Evolutionary conservation across 306 rosid genomes (phyloP), one percentile per base, ranked within the genome.

Genomic region (Gynostemma pentaphyllum): DNA sequence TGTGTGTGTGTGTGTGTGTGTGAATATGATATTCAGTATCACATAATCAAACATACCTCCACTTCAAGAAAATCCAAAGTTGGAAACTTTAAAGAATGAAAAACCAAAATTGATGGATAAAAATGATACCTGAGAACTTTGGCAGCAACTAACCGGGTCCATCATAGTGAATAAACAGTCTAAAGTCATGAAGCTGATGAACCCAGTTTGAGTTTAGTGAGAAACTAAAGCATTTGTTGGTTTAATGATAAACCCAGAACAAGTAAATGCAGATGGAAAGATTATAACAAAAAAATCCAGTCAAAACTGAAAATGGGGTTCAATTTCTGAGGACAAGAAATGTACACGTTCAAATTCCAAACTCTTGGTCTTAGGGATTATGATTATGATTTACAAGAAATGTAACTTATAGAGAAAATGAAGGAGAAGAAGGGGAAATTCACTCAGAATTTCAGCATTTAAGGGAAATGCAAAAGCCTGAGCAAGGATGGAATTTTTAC

Each of bases 111-210:
- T 5, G 13, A 12, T 10, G 12, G 15, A 36, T 11, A 36, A 36
- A n/a, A 26, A 36, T 10, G 65, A 22, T 70, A 88, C 98, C 96
- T 92, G 85, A 44, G 74, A 81, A 81, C 76, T 79, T 29, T 67
- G 94, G 57, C 79, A 81, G 72, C 69, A 81, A 72, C 83, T 69
- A 53, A 85, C 16, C 11, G 94, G 72, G 46, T 86, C 94, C 68
- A 81, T 69, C 99, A 84, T 88, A 60, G 73, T 79, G 81, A n/a
- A n/a, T n/a, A n/a, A n/a, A n/a, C n/a, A n/a, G n/a, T 76, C 27
- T 62, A 51, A 69, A 74, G 29, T 82, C 71, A 77, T 21, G 63
- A 81, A 70, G 69, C 78, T 76, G 77, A 34, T 51, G 75, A 63
- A 57, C 60, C 73, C 70, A 81, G 70, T 41, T 71, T 52, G 69